Conservation (phyloP, 2,329 filamentous ascomycete species). For the Karstenula rhodostoma region DNA sequence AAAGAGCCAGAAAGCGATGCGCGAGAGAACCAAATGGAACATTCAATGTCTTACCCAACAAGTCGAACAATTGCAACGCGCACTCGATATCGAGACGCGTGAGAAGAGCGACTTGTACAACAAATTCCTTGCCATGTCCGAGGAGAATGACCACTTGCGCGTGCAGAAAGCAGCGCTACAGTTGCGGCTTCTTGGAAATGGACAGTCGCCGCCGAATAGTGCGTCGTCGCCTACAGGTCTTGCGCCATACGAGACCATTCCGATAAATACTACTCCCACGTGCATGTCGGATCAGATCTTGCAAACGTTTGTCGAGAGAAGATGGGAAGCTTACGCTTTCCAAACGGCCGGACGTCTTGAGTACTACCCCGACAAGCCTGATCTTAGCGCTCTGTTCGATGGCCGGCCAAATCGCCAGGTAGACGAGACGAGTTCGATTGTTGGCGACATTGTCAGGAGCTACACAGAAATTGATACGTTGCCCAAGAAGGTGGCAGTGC, state of each 20-base stretch:
- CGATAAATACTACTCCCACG: constrained; percentile 30
- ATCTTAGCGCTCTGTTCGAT: constrained; percentile 27
- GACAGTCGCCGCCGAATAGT: constrained; percentile 17
- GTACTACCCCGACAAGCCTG: constrained; percentile 27
- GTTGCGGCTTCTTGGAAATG: constrained; percentile 28
- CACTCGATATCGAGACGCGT: constrained; percentile 22
- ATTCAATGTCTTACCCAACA: constrained; percentile 34
- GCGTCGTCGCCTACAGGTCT: constrained; percentile 5
- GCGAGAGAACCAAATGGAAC: constrained; percentile 32
- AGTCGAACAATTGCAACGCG: constrained; percentile 26
- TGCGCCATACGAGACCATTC: constrained; percentile 28
- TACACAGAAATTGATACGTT: constrained; percentile 32
- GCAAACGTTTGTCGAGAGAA: constrained; percentile 30
- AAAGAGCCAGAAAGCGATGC: constrained; percentile 35
- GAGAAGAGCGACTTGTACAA: constrained; percentile 27
- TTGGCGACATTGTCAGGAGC: constrained; percentile 26
- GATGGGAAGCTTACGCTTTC: constrained; percentile 29
- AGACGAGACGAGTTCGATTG: constrained; percentile 24
- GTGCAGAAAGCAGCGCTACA: constrained; percentile 34
- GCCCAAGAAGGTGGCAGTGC: constrained; percentile 33
- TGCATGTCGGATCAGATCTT: constrained; percentile 32
- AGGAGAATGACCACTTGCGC: constrained; percentile 33
- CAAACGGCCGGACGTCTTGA: constrained; percentile 20
- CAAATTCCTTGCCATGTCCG: constrained; percentile 25
- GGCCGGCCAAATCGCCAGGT: constrained; percentile 27